These are phyloP conservation scores for Apiospora koreana DNA, from an alignment of 2,329 filamentous ascomycete species.

Conservation along the genomic window DNA sequence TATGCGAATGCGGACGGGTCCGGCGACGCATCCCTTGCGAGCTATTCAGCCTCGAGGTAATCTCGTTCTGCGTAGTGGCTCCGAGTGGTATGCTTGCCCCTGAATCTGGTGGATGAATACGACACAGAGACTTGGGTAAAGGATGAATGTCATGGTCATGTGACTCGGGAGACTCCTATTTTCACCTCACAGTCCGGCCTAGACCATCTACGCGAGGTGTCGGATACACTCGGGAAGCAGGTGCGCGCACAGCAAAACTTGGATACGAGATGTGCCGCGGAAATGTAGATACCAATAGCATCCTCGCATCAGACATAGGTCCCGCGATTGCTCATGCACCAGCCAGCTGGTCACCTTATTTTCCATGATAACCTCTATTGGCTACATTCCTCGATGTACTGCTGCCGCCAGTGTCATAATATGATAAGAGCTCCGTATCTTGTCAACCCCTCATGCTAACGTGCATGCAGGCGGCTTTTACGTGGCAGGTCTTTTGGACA, in stretches of 20 bases:
- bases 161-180: background rate
- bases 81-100: background rate
- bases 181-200: background rate
- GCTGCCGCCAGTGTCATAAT: background rate
- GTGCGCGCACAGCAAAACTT: background rate
- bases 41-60: background rate
- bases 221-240: too few species aligned
- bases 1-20: slow-evolving; percentile 40
- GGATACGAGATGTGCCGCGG: too few species aligned
- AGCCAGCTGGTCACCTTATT: background rate
- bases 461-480: background rate
- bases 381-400: background rate
- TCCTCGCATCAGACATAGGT: background rate
- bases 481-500: background rate
- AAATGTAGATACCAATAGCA: too few species aligned
- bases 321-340: background rate
- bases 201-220: background rate
- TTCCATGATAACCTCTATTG: background rate
- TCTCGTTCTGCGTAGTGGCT: background rate
- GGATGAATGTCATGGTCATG: background rate
- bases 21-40: background rate
- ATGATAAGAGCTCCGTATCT: background rate
- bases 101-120: background rate
- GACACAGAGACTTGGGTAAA: background rate
- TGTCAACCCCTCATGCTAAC: background rate